Conservation (phyloP, 208 protist genomes). For the Crithidia expoeki region DNA sequence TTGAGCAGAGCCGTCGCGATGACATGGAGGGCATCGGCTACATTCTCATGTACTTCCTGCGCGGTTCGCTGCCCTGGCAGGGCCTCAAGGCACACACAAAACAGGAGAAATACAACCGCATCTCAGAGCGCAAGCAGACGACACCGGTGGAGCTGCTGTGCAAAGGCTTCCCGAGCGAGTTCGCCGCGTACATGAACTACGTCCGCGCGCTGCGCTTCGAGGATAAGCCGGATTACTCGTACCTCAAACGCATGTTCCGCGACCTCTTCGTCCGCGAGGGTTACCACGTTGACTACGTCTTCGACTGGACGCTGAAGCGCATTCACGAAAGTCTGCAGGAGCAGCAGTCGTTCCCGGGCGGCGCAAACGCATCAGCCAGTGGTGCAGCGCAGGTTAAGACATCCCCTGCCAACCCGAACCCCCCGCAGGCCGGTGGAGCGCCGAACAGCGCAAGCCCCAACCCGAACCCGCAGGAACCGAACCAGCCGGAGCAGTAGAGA, state of each 20-base stretch:
- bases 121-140: constrained; percentile 97
- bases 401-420: constrained; percentile 24
- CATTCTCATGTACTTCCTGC: constrained; percentile 99
- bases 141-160: constrained; percentile 97
- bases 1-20: constrained; percentile 96
- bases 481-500: constrained; percentile 26
- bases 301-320: constrained; percentile 97
- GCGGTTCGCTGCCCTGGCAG: constrained; percentile 99
- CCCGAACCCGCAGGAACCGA: constrained; percentile 31
- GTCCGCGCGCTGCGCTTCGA: constrained; percentile 97
- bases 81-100: constrained; percentile 96
- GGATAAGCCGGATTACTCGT: constrained; percentile 99
- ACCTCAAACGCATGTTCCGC: constrained; percentile 97
- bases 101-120: constrained; percentile 99
- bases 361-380: constrained; percentile 16
- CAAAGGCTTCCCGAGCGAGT: constrained; percentile 94
- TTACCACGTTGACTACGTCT: constrained; percentile 98
- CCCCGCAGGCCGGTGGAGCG: constrained; percentile 4
- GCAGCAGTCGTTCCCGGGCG: constrained; percentile 39
- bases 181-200: constrained; percentile 98
- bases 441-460: constrained; percentile 30
- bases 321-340: constrained; percentile 75
- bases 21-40: constrained; percentile 99
- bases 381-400: constrained; percentile 21
- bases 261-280: constrained; percentile 98